Evolutionary conservation across 2,329 filamentous ascomycete species (phyloP), one percentile per base, ranked within the genome.

Genomic region (Tolypocladium amazonense): DNA sequence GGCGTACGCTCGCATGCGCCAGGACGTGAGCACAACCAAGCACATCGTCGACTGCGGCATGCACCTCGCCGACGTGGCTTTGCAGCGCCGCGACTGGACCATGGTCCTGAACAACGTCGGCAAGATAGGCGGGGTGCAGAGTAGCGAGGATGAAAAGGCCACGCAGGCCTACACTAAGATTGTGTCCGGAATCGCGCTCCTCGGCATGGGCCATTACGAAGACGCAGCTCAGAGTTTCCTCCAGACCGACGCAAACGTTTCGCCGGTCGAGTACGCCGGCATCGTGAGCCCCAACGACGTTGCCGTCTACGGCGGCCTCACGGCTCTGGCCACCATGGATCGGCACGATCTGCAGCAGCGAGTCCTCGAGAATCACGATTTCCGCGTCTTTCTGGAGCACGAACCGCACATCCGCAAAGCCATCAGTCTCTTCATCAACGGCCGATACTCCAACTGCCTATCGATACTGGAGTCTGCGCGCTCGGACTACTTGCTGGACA

Each of bases 341-440:
- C 85, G 94, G 56, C 78, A 80, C 9, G 86, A 90, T 62, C 79
- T 99, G 27, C 88, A 94, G 71, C 77, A 75, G 7, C 79, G 80
- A 8, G 91, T 97, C 2, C 82, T 99, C 0, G 90, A 94, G 43
- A 96, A 91, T 69, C 77, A 78, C 39, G 79, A 81, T 14, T 99
- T 99, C 77, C 88, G 94, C 58, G 85, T 83, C 54, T 96, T 94
- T 70, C 82, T 99, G 18, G 94, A 97, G 72, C 81, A 95, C 0
- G 94, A 97, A 73, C 92, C 93, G 4, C 93, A 97, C 68, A 89
- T 99, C 63, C 89, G 94, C 64, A 92, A 92, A 61, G 93, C 94
- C 15, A 89, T 99, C 66, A 85, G 84, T 9, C 87, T 90, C 70
- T 99, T 97, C 76, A 90, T 93, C 66, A 91, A 89, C 65, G 91